Evolutionary conservation across 768 basidiomycete species (phyloP), one percentile per base, ranked within the genome.

Genomic region (Boletellus emodensis): DNA sequence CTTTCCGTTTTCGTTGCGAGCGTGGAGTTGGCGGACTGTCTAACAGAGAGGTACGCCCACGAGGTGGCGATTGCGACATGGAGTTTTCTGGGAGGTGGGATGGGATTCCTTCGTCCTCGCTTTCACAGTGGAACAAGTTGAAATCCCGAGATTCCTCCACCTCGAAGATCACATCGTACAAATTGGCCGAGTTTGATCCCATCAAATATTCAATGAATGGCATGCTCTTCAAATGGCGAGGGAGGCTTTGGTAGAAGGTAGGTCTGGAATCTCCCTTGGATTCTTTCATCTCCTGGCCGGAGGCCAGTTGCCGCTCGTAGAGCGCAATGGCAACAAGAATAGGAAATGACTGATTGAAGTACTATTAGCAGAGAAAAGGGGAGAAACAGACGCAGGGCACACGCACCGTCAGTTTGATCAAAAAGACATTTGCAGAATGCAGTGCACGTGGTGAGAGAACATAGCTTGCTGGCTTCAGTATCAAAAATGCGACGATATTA

Each of bases 391-490:
- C 6, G 3, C 10, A 2, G 18, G 45, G n/a, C 13, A 49, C 22
- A 66, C 78, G 44, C 47, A 83, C 87, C 15, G 93, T 94, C 14
- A 87, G 49, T 53, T 83, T 87, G 67, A 96, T 92, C 44, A 92
- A 74, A 64, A 92, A 84, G 3, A 94, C 92, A 57, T 95, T 95
- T 33, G 80, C 71, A 2, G 84, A 77, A 61, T 96, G 94, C n/a
- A 95, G 70, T 10, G 81, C 75, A 34, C 90, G 80, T 3, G 92
- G 90, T 3, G 84, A 77, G 14, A 92, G 69, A 36, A 90, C 60
- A 67, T 78, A 94, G 56, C 84, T 85, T 22, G 85, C 75, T 12
- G 93, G 90, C 63, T 89, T 86, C 43, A 95, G 77, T 50, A 95
- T 73, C 26, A 82, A 49, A 64, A 93, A 84, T 2, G 94, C 94